Base-by-base conservation (phyloP, 805 yeast genomes). In the Yamadazyma paraphyllophila region DNA sequence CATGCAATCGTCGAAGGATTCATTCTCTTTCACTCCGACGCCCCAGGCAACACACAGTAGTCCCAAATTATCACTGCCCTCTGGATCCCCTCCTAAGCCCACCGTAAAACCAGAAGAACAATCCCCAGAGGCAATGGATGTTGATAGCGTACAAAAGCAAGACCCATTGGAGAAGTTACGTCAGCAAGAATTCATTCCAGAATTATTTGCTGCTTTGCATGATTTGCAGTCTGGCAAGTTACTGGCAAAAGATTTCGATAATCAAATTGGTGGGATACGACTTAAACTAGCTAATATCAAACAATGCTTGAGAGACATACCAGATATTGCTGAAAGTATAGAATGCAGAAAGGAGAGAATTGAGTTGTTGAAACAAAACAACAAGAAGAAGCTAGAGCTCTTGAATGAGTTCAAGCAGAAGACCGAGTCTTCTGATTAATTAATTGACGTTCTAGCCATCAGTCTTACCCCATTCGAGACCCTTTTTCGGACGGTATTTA, bases 241-340 rank as follows among this genome's bases (percentile, higher is more conserved):
- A 13, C 69, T 62, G 63, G 65, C 71, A 7, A 67, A 69, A 45
- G 75, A 71, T 47, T 69, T 71, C 47, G 73, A 69, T 47, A 70
- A 68, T 53, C 61, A 67, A 44, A 63, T 69, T 5, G 76, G 76
- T 11, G 60, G 66, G 36, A 57, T 68, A 36, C 61, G 75, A 37
- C 60, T 70, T 49, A 67, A 69, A 50, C 47, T 70, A 36, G 53
- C 54, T 41, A 61, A 54, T 20, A 47, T 69, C 8, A 58, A 58
- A 34, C 65, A 58, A 54, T 49, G 50, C 32, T 53, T 71, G n/a
- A 66, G 59, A 45, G 65, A 63, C 35, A 59, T 71, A 9, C 70
- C 69, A 8, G 74, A 73, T 2, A 67, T 71, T 17, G 58, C 66
- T 24, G 74, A 71, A 50, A 51, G 64, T 8, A 54, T 66, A 13